phyloP scores from a whole-genome alignment of 768 basidiomycete species.

The Phaffia australis region DNA sequence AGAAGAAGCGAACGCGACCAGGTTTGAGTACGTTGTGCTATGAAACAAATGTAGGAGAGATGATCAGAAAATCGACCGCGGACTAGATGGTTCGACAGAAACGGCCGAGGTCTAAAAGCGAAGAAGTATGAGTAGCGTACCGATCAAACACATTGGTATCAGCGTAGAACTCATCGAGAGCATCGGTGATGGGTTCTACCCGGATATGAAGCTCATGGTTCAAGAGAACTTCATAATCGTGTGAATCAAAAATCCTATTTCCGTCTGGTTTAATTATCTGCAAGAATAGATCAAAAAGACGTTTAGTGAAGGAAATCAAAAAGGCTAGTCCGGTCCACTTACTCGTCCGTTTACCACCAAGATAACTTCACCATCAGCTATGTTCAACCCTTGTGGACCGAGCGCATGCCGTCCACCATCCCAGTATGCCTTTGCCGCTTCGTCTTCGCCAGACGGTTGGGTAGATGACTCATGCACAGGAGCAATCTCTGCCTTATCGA shows the following conservation, averaged over 20 bases:
- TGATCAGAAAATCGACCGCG: neutral
- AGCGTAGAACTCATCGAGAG: constrained; percentile 50
- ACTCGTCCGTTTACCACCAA: constrained; percentile 77
- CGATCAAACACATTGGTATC: constrained; percentile 40
- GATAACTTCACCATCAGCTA: constrained; percentile 52
- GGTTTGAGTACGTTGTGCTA: constrained; percentile 50
- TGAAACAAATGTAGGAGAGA: constrained; percentile 6
- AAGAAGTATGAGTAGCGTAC: constrained; percentile 35
- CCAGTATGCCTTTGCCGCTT: constrained; percentile 9
- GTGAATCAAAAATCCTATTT: constrained; percentile 49
- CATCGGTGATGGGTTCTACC: constrained; percentile 55
- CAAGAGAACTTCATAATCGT: constrained; percentile 64
- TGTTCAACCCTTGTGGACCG: constrained; percentile 44
- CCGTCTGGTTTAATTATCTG: constrained; percentile 70
- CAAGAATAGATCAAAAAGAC: neutral
- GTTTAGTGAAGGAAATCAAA: neutral
- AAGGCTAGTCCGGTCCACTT: constrained; percentile 33
- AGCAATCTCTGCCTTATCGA: constrained; percentile 30
- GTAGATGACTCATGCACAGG: neutral
- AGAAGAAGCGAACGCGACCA: constrained; percentile 58
- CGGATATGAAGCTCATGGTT: constrained; percentile 64
- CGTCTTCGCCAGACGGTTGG: constrained; percentile 5
- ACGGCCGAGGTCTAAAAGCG: constrained; percentile 9
- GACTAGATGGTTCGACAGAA: neutral
- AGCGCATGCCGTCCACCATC: neutral